phyloP scores from a whole-genome alignment of 768 basidiomycete genomes.

The Auriculariales sp. region DNA sequence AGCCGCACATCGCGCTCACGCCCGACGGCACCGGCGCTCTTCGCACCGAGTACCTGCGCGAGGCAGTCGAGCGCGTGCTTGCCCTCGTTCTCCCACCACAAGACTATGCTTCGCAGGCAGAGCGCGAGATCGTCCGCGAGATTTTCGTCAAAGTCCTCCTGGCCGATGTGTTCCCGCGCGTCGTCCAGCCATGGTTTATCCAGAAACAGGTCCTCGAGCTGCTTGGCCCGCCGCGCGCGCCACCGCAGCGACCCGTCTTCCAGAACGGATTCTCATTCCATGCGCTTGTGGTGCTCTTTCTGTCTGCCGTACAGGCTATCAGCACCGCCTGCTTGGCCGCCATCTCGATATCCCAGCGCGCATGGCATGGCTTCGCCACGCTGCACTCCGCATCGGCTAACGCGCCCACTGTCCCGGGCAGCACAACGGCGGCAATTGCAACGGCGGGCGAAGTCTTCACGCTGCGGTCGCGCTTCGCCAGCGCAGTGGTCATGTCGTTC shows the following conservation, averaged over 20 bases:
- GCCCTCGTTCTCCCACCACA: conserved; percentile 57
- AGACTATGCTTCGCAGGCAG: conserved; percentile 64
- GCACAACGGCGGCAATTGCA: conserved; percentile 25
- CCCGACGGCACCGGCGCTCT: conserved; percentile 41
- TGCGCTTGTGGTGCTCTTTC: conserved; percentile 46
- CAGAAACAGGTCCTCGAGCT: conserved; percentile 53
- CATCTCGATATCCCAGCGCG: conserved; percentile 43
- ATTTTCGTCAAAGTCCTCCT: conserved; percentile 66
- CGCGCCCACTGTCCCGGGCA: conserved; percentile 4
- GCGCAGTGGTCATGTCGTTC: conserved; percentile 29
- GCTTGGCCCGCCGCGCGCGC: conserved; percentile 29
- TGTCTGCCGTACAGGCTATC: conserved; percentile 59
- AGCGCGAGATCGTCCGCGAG: conserved; percentile 77
- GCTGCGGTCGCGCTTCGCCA: conserved; percentile 32
- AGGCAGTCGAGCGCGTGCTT: conserved; percentile 64
- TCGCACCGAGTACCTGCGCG: conserved; percentile 64
- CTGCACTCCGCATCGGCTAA: conserved; percentile 27
- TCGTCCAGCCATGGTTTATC: conserved; percentile 87
- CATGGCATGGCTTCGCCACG: conserved; percentile 47
- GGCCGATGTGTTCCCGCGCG: conserved; percentile 33
- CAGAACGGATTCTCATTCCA: conserved; percentile 25
- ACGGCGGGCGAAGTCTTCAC: conserved; percentile 25
- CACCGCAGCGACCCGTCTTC: not conserved
- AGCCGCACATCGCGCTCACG: conserved; percentile 72
- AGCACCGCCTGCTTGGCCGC: conserved; percentile 47